These are phyloP conservation scores for Aureobasidium melanogenum DNA, from an alignment of 2,329 filamentous ascomycete species.

Conservation along the genomic window DNA sequence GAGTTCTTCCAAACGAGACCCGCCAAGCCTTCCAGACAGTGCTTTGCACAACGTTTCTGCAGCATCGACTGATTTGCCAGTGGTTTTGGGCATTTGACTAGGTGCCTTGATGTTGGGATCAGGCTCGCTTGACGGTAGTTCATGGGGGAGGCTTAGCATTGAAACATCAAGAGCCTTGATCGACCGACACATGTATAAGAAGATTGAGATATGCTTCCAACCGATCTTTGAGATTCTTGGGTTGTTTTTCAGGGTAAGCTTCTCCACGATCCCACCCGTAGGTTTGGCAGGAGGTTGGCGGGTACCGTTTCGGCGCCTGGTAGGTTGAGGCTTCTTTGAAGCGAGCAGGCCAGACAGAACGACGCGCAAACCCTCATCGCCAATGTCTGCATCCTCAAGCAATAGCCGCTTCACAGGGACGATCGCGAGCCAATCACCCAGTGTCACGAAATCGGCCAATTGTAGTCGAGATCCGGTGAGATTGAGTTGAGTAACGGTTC, in stretches of 20 bases:
- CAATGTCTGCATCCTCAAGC: slow-evolving; percentile 78
- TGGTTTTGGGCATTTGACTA: slow-evolving; percentile 14
- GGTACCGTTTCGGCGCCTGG: slow-evolving; percentile 15
- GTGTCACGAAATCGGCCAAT: slow-evolving; percentile 70
- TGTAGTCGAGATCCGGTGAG: slow-evolving; percentile 78
- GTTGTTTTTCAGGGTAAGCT: slow-evolving; percentile 83
- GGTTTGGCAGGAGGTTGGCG: slow-evolving; percentile 21
- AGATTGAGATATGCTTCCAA: slow-evolving; percentile 85
- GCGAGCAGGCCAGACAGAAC: slow-evolving; percentile 79
- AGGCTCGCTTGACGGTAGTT: slow-evolving; percentile 21
- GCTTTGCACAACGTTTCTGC: slow-evolving; percentile 64
- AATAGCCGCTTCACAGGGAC: slow-evolving; percentile 83
- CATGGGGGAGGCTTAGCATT: slow-evolving; percentile 65
- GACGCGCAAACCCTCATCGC: slow-evolving; percentile 77
- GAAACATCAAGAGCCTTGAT: slow-evolving; percentile 82
- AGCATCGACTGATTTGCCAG: slow-evolving; percentile 37
- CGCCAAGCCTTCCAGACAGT: slow-evolving; percentile 66
- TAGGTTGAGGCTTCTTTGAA: slow-evolving; percentile 55
- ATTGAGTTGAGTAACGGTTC: slow-evolving; percentile 75
- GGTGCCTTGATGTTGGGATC: slow-evolving; percentile 17
- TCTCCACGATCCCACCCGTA: slow-evolving; percentile 70
- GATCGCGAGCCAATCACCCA: slow-evolving; percentile 89
- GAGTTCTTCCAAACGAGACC: slow-evolving; percentile 68
- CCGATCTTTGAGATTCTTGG: slow-evolving; percentile 72
- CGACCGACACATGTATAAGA: slow-evolving; percentile 81